These are phyloP conservation scores for Coniella vitis DNA, from an alignment of 2,329 filamentous ascomycete genomes.

Conservation along the genomic window DNA sequence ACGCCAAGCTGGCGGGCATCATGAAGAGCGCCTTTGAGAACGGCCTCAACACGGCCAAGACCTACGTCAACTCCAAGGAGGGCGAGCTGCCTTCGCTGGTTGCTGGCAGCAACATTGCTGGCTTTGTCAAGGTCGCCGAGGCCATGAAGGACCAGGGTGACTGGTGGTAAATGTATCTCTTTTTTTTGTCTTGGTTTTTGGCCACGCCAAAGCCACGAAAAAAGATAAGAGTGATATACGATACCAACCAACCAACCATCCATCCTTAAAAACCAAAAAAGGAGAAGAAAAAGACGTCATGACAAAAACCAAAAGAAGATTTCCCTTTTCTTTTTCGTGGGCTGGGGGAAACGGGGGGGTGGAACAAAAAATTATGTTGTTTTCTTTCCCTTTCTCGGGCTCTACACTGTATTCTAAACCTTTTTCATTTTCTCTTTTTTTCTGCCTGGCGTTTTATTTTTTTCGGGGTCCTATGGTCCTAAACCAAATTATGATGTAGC, in stretches of 20 bases:
- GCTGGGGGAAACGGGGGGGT: too few species aligned
- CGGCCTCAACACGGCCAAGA: slow-evolving; percentile 80
- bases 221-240: neutral
- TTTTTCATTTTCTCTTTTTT: neutral
- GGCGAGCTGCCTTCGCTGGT: slow-evolving; percentile 85
- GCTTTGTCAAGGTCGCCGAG: slow-evolving; percentile 90
- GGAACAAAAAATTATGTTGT: too few species aligned
- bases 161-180: slow-evolving; percentile 55
- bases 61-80: slow-evolving; percentile 73
- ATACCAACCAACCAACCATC: too few species aligned
- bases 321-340: too few species aligned
- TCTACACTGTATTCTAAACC: neutral
- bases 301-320: too few species aligned
- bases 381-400: too few species aligned
- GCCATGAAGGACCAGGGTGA: slow-evolving; percentile 97
- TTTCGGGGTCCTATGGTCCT: neutral
- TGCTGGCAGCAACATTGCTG: slow-evolving; percentile 93
- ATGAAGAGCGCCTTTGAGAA: slow-evolving; percentile 93
- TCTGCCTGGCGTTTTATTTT: neutral
- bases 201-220: neutral
- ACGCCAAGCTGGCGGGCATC: slow-evolving; percentile 82
- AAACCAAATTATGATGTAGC: neutral
- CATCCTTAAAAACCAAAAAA: too few species aligned
- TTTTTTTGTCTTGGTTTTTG: neutral
- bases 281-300: too few species aligned